Evolutionary conservation across 2,329 filamentous ascomycete species (phyloP).

Genomic region (Gnomoniopsis smithogilvyi): DNA sequence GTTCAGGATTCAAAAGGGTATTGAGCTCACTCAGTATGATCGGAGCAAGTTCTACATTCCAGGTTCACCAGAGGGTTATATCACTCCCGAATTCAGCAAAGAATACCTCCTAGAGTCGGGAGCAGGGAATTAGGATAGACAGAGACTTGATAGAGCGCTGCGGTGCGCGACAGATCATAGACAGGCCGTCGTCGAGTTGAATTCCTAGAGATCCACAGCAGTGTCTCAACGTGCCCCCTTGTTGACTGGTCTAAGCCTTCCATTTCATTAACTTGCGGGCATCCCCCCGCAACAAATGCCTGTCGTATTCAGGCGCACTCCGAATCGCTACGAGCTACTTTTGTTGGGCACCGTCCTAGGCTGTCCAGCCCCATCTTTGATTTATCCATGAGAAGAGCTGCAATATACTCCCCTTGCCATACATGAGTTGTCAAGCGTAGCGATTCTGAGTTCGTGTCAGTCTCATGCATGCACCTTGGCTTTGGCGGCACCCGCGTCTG

Average conservation of each 20-base stretch:
- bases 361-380: too few species aligned
- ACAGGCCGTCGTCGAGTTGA: not conserved
- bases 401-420: not conserved
- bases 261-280: too few species aligned
- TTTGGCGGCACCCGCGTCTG: not conserved
- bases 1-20: slow-evolving; percentile 34
- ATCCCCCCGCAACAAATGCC: too few species aligned
- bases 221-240: not conserved
- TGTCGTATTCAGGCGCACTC: too few species aligned
- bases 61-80: slow-evolving; percentile 35
- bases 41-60: slow-evolving; percentile 35
- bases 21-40: slow-evolving; percentile 35
- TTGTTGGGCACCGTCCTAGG: too few species aligned
- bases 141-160: not conserved
- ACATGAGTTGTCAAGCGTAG: not conserved
- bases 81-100: slow-evolving; percentile 33
- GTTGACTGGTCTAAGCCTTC: too few species aligned
- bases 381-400: not conserved
- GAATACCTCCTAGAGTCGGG: slow-evolving; percentile 18
- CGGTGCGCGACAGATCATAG: not conserved
- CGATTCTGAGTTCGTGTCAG: not conserved
- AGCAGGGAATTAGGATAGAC: not conserved
- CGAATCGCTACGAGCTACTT: too few species aligned
- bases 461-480: not conserved
- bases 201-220: not conserved